phyloP scores from a whole-genome alignment of 1,139 yeast species.

The Yamadazyma dendronema region DNA sequence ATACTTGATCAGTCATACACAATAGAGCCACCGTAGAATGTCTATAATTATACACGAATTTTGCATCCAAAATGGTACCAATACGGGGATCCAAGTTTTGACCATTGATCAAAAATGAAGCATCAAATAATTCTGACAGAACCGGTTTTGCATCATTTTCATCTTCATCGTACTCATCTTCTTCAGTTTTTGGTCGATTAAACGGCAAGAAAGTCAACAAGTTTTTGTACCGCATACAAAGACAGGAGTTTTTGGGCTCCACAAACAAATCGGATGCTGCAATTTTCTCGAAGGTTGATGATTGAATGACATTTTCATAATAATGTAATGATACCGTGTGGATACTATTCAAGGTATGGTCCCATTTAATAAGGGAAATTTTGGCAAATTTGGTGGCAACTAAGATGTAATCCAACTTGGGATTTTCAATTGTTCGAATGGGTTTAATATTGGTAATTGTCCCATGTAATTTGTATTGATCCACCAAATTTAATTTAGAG shows the following conservation, averaged over 20 bases:
- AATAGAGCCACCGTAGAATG: constrained; percentile 80
- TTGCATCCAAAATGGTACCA: constrained; percentile 61
- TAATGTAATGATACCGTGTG: constrained; percentile 80
- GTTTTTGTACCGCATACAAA: constrained; percentile 69
- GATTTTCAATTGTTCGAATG: constrained; percentile 51
- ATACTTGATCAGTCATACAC: constrained; percentile 60
- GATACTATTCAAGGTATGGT: constrained; percentile 47
- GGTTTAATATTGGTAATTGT: constrained; percentile 57
- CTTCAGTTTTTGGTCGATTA: constrained; percentile 40
- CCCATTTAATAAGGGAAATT: constrained; percentile 74
- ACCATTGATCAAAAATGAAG: constrained; percentile 60
- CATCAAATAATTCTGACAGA: constrained; percentile 27
- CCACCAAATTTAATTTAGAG: constrained; percentile 49
- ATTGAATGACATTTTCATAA: constrained; percentile 70
- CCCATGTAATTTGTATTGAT: constrained; percentile 75
- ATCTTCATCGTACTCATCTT: constrained; percentile 33
- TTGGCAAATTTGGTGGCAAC: constrained; percentile 77
- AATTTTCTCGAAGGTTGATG: constrained; percentile 47
- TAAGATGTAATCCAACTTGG: constrained; percentile 56
- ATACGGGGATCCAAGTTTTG: constrained; percentile 56
- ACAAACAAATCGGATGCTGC: constrained; percentile 51
- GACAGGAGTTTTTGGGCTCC: constrained; percentile 64
- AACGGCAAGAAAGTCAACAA: constrained; percentile 74
- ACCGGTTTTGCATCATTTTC: constrained; percentile 8
- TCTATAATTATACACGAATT: constrained; percentile 66